Evolutionary conservation across 2,329 filamentous ascomycete genomes (phyloP).

Genomic region (Colletotrichum agaves): DNA sequence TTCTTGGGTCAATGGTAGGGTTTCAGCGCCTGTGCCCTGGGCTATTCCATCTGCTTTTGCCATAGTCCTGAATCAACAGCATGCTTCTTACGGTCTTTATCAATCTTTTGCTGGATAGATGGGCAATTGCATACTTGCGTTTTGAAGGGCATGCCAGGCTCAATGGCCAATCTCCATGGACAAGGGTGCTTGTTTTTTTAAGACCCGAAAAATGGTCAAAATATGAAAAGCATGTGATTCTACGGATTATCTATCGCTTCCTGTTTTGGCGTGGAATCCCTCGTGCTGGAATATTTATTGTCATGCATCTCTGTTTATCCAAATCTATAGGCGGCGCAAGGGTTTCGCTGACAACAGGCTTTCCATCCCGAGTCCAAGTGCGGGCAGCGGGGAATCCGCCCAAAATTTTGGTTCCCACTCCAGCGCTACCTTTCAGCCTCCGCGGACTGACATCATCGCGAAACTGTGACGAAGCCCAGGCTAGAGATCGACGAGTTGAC

Average conservation of each 20-base stretch:
- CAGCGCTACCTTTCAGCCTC: conserved; percentile 28
- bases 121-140: conserved; percentile 25
- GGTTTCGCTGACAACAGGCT: conserved; percentile 16
- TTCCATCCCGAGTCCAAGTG: conserved; percentile 20
- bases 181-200: not conserved
- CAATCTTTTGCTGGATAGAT: conserved; percentile 23
- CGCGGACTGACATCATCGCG: conserved; percentile 35
- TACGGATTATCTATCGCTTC: not conserved
- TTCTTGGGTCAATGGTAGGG: conserved; percentile 13
- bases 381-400: conserved; percentile 26
- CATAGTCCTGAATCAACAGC: conserved; percentile 34
- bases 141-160: not conserved
- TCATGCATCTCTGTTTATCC: not conserved
- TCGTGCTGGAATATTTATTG: not conserved
- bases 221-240: not conserved
- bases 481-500: conserved; percentile 35
- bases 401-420: conserved; percentile 18
- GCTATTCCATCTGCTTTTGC: conserved; percentile 23
- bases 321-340: not conserved
- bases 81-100: conserved; percentile 32
- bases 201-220: not conserved
- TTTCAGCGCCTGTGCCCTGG: conserved; percentile 16
- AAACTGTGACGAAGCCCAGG: conserved; percentile 30
- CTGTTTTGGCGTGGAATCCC: not conserved
- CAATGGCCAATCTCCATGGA: not conserved